Base-by-base conservation (phyloP, 1,139 yeast species). In the Suhomyces ambrosiae region DNA sequence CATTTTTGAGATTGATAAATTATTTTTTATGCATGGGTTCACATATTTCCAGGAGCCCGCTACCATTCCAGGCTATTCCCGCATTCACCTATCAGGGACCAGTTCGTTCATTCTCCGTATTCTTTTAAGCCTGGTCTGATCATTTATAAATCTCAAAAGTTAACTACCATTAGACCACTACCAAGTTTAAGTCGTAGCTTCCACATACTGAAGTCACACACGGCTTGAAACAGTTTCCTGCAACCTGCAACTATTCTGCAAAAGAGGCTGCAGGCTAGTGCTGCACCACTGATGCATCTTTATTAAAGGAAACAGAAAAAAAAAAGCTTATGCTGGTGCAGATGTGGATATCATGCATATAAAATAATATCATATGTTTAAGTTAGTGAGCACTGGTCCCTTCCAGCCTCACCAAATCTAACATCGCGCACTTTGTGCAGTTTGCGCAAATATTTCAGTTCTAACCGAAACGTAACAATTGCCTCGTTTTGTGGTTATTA, bases 391-490 rank as follows among this genome's bases (percentile, higher is more conserved):
- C 32, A 14, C 37, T 15, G 23, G 32, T 11, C 3, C 16, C 15
- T 23, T 9, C 35, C 30, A 27, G 27, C 23, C 28, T 23, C 32
- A 29, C 37, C 37, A 33, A 24, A 33, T 33, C 37, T 28, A 16
- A 28, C 30, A 28, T 28, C 22, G 34, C 32, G 32, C 32, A 29
- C 11, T 33, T 33, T 23, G 36, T 33, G 34, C 31, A 23, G 19
- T n/a, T 30, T 23, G 25, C 27, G 32, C 35, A 30, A 37, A 37
- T 33, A 31, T 34, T 36, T 33, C 42, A 29, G 29, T 32, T 35
- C 38, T 38, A 38, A 34, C 42, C 42, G 42, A 38, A 34, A 23
- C 26, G 12, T 33, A 33, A 32, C 33, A 34, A 23, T 27, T 24
- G 15, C 15, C 14, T 12, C 30, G 7, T 23, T 23, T 17, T 35